These are phyloP conservation scores for Boeremia exigua DNA, from an alignment of 2,329 filamentous ascomycete species.

Conservation along the genomic window DNA sequence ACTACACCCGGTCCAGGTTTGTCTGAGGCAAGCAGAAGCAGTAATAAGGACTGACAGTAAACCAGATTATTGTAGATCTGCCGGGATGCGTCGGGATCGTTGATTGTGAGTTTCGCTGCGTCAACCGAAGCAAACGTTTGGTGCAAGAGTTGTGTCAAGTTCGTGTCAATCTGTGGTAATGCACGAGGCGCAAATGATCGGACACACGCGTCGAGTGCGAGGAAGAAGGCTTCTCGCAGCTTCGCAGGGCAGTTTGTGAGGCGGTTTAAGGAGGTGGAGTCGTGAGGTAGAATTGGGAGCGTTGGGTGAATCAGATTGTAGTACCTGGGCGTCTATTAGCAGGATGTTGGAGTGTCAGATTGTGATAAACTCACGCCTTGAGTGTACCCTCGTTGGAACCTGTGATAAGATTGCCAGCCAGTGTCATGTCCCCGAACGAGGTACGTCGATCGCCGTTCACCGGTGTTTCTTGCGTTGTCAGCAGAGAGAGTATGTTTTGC, in stretches of 20 bases:
- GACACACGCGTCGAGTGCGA: constrained; percentile 42
- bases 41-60: constrained; percentile 41
- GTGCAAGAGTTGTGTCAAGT: constrained; percentile 36
- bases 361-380: constrained; percentile 37
- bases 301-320: constrained; percentile 46
- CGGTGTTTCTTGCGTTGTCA: constrained; percentile 38
- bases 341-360: neutral
- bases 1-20: constrained; percentile 35
- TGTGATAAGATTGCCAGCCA: constrained; percentile 44
- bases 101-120: constrained; percentile 35
- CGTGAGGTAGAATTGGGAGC: constrained; percentile 43
- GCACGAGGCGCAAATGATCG: constrained; percentile 40
- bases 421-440: constrained; percentile 44
- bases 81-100: constrained; percentile 34
- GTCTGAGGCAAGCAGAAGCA: constrained; percentile 44
- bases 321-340: constrained; percentile 37
- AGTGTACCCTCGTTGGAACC: constrained; percentile 44
- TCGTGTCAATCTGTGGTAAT: constrained; percentile 34
- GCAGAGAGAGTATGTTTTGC: constrained; percentile 22
- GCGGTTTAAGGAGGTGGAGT: constrained; percentile 41
- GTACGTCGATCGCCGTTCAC: constrained; percentile 43
- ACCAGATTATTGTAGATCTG: constrained; percentile 44
- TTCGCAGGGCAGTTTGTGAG: constrained; percentile 44
- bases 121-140: constrained; percentile 39
- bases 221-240: constrained; percentile 45